A percentile compares a stretch with the other conserved stretches of the same genome.
Conservation (phyloP, 2,329 filamentous ascomycete species). For the Trichoderma sp. region DNA sequence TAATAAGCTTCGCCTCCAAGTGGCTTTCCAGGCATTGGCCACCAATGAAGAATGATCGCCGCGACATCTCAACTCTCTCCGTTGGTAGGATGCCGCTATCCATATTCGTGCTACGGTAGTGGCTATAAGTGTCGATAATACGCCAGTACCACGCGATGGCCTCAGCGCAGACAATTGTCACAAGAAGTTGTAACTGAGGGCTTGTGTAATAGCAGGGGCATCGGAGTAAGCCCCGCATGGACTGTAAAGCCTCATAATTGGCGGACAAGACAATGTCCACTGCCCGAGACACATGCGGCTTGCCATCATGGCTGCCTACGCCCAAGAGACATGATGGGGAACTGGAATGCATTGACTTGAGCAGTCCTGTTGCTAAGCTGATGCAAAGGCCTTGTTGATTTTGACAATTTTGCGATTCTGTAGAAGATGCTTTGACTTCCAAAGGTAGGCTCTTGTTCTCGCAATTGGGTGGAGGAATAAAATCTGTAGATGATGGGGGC, state of each 20-base stretch:
- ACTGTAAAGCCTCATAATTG: background rate
- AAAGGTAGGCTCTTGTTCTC: background rate
- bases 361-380: background rate
- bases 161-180: background rate
- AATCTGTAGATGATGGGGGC: background rate
- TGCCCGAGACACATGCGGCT: background rate
- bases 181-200: background rate
- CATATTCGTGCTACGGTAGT: background rate
- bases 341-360: background rate
- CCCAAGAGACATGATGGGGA: background rate
- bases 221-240: background rate
- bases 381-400: background rate
- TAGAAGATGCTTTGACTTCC: background rate
- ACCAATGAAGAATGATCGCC: background rate
- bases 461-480: background rate
- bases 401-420: background rate
- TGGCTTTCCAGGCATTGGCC: background rate
- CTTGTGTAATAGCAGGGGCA: constrained; percentile 1
- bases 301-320: background rate
- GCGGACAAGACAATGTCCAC: background rate
- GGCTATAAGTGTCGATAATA: constrained; percentile 1
- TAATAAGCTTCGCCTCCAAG: background rate
- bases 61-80: background rate
- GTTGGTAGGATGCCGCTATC: background rate
- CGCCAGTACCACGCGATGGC: constrained; percentile 4